Evolutionary conservation across 495 filamentous ascomycete species (phyloP).

Genomic region (Letharia columbiana): DNA sequence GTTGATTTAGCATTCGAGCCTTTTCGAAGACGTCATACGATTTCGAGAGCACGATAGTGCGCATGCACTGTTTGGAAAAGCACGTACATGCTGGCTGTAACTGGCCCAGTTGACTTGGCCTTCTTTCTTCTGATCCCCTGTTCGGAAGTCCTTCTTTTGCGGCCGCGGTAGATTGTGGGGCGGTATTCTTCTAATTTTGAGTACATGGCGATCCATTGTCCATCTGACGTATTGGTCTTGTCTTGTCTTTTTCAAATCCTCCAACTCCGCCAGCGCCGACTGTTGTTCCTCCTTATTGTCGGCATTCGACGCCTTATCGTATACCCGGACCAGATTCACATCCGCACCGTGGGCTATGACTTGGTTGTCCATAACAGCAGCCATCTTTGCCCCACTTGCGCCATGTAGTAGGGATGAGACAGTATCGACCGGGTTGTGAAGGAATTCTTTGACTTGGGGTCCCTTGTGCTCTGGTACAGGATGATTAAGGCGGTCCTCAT

Average conservation of each 20-base stretch:
- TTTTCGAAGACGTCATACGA: not conserved
- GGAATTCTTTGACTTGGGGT: constrained; percentile 20
- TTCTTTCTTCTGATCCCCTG: not conserved
- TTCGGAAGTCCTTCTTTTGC: constrained; percentile 22
- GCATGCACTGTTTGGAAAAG: not conserved
- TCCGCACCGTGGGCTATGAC: constrained; percentile 26
- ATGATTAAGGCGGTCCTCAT: not conserved
- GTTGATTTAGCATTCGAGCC: constrained; percentile 5
- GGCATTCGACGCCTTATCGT: constrained; percentile 20
- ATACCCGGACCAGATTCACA: constrained; percentile 28
- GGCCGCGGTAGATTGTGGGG: constrained; percentile 18
- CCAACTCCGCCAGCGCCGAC: constrained; percentile 17
- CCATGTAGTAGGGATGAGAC: constrained; percentile 24
- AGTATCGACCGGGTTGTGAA: constrained; percentile 28
- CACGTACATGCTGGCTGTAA: not conserved
- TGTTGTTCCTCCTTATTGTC: constrained; percentile 18
- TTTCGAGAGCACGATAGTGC: not conserved
- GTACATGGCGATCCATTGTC: constrained; percentile 33
- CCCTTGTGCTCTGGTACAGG: not conserved
- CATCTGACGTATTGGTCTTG: constrained; percentile 32
- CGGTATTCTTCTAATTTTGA: constrained; percentile 27
- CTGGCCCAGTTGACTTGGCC: not conserved
- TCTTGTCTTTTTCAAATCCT: constrained; percentile 26
- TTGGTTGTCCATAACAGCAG: constrained; percentile 26
- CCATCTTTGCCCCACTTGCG: constrained; percentile 22